phyloP scores from a whole-genome alignment of 352 stramenopile genomes.

The Globisporangium takayamanum region DNA sequence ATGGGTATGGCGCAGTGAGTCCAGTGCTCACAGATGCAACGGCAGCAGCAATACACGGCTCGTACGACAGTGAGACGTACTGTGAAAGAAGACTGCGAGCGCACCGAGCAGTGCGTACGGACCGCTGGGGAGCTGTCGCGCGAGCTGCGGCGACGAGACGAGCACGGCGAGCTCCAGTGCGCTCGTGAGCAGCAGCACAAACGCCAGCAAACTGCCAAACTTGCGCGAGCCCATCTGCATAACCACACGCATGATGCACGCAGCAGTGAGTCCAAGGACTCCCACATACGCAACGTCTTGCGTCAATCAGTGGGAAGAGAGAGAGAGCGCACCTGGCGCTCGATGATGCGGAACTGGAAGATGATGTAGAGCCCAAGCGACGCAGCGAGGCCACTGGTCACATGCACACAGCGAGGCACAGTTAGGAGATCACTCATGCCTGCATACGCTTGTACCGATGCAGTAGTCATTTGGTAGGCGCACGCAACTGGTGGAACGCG shows the following conservation, averaged over 20 bases:
- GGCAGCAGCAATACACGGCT: too few species aligned
- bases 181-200: constrained; percentile 45
- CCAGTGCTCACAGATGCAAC: neutral
- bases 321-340: constrained; percentile 40
- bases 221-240: constrained; percentile 78
- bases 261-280: neutral
- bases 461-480: too few species aligned
- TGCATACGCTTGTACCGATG: neutral
- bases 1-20: neutral
- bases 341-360: constrained; percentile 81
- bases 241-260: neutral
- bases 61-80: constrained; percentile 21
- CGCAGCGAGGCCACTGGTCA: constrained; percentile 55
- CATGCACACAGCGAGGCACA: neutral
- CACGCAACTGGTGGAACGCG: constrained; percentile 63
- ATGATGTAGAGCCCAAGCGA: constrained; percentile 79
- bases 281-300: neutral
- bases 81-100: constrained; percentile 73
- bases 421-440: neutral
- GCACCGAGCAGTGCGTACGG: constrained; percentile 68
- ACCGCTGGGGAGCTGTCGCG: constrained; percentile 41
- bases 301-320: too few species aligned
- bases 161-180: constrained; percentile 41
- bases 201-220: constrained; percentile 72
- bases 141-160: constrained; percentile 30